Evolutionary conservation across 148 eudicot genomes (phyloP).

Genomic region (Chenopodium album): DNA sequence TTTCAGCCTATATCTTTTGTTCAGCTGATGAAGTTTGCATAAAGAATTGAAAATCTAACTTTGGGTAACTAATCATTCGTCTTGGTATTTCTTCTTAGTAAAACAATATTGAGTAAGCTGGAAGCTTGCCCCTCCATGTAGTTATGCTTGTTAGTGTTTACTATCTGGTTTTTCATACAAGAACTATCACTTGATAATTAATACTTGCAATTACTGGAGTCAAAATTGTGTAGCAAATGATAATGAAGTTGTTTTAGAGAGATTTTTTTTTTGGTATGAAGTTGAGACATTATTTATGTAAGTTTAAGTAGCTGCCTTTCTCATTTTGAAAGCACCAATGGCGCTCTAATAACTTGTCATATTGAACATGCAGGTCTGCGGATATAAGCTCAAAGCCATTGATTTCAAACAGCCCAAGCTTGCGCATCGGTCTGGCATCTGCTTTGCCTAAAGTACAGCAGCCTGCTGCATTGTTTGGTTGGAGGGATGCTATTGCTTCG

Average conservation of each 20-base stretch:
- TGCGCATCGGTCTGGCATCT: conserved; percentile 39
- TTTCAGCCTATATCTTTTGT: not conserved
- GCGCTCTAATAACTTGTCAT: conserved; percentile 2
- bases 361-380: conserved; percentile 30
- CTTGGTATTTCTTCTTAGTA: not conserved
- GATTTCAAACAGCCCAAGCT: conserved; percentile 26
- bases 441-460: conserved; percentile 39
- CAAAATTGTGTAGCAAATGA: not conserved
- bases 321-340: not conserved
- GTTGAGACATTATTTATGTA: not conserved
- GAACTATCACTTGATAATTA: not conserved
- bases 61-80: not conserved
- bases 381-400: conserved; percentile 35
- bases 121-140: not conserved
- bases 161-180: not conserved
- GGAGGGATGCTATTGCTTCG: conserved; percentile 62
- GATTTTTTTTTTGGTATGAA: not conserved
- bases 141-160: not conserved
- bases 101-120: not conserved
- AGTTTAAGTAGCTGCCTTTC: not conserved
- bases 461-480: conserved; percentile 45
- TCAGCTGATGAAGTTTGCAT: not conserved
- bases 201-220: not conserved
- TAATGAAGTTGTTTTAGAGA: not conserved
- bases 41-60: not conserved